Conservation (phyloP, 192 early-diverging fungal genomes). For the Coemansia sp. region DNA sequence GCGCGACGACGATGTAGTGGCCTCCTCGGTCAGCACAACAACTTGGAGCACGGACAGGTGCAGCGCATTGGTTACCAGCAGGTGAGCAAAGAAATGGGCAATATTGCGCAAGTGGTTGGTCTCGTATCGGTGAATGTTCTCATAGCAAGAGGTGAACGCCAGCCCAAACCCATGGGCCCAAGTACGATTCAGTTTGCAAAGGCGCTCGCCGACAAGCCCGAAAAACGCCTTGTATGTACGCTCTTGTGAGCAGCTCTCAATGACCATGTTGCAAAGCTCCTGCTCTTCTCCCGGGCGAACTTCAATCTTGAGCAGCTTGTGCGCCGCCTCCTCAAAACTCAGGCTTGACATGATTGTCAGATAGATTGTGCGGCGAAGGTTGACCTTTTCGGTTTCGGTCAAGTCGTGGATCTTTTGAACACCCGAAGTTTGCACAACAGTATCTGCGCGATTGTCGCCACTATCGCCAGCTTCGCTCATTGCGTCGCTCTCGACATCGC, state of each 20-base stretch:
- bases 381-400: constrained; percentile 85
- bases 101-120: constrained; percentile 91
- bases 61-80: constrained; percentile 78
- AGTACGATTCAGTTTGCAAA: constrained; percentile 72
- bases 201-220: constrained; percentile 89
- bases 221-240: constrained; percentile 91
- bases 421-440: constrained; percentile 12
- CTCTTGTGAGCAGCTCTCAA: constrained; percentile 95
- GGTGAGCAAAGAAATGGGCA: constrained; percentile 85
- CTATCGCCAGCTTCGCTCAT: constrained; percentile 50
- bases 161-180: constrained; percentile 79
- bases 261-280: constrained; percentile 93
- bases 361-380: constrained; percentile 87
- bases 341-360: constrained; percentile 92
- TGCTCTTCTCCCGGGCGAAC: constrained; percentile 82
- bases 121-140: constrained; percentile 89
- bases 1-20: constrained; percentile 92
- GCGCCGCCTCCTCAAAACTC: constrained; percentile 92
- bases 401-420: constrained; percentile 70
- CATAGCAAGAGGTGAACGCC: constrained; percentile 78
- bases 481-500: constrained; percentile 22
- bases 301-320: constrained; percentile 87
- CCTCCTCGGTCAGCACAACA: constrained; percentile 85
- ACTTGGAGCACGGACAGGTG: constrained; percentile 76
- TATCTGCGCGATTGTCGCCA: constrained; percentile 2